Evolutionary conservation across 768 basidiomycete genomes (phyloP).

Genomic region (Tricholoma matsutake): DNA sequence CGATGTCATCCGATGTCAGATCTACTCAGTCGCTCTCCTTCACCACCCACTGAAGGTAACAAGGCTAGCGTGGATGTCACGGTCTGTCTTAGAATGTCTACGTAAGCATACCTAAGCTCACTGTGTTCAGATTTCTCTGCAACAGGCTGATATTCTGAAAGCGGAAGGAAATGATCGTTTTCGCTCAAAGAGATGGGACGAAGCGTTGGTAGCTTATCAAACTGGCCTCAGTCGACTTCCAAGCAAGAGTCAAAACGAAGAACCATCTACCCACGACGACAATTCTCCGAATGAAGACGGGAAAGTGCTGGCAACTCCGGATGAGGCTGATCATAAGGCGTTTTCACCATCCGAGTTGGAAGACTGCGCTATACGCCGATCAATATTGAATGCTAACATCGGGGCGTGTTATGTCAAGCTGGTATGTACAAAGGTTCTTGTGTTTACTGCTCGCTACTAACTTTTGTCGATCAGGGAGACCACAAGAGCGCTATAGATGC

Average conservation of each 20-base stretch:
- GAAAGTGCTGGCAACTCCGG: not conserved
- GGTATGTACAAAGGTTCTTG: constrained; percentile 39
- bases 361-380: constrained; percentile 56
- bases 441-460: constrained; percentile 1
- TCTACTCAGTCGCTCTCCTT: constrained; percentile 1
- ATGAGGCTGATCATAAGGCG: not conserved
- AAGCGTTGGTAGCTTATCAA: constrained; percentile 69
- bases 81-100: constrained; percentile 5
- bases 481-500: constrained; percentile 78
- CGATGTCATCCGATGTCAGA: constrained; percentile 12
- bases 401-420: constrained; percentile 81
- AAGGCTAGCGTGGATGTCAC: not conserved
- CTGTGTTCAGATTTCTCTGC: constrained; percentile 38
- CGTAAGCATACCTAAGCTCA: constrained; percentile 4
- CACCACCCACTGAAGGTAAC: constrained; percentile 4
- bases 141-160: constrained; percentile 62
- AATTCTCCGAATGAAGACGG: constrained; percentile 19
- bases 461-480: constrained; percentile 50
- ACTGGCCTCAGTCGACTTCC: constrained; percentile 69
- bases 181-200: constrained; percentile 59
- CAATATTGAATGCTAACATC: constrained; percentile 83
- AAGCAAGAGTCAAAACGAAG: constrained; percentile 28
- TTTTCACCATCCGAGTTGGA: constrained; percentile 13
- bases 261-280: constrained; percentile 5
- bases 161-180: constrained; percentile 74